Base-by-base conservation (phyloP, 192 early-diverging fungal species). In the Podila horticola region DNA sequence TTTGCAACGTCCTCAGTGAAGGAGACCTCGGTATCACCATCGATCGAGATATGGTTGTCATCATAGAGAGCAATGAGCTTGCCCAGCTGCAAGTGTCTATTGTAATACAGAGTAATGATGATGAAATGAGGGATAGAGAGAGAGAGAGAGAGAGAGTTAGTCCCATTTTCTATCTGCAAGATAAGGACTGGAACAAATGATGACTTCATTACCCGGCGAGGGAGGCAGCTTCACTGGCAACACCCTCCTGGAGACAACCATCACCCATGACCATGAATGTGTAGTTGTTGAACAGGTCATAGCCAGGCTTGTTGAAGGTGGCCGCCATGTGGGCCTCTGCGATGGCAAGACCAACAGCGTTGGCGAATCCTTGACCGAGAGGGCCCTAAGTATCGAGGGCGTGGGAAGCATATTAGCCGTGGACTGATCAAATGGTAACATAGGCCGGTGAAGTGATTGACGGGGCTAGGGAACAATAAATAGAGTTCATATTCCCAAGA, bases 171-270 rank as follows among this genome's bases (percentile, higher is more conserved):
- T 15, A 15, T 45, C 41, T 45, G 15, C 41, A 45, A 45, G 15
- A 45, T 17, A 45, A 45, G 13, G 41, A 0, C 11, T 45, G 13
- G 41, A 45, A 9, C 8, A 45, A 15, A 45, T 45, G 15, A 15
- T 3, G 29, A 10, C 17, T 8, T 30, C 66, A 64, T n/a, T 84
- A 90, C 94, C 94, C 98, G 34, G 98, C 98, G 45, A 99, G 89
- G 28, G 96, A 96, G 61, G 87, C 88, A 29, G 98, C 94, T 84
- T 99, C 98, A 26, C 94, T 90, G 30, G 94, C 86, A 50, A 99
- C 94, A 90, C 98, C 98, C 85, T 99, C 98, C 86, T 99, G 98
- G 63, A 99, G 82, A 87, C 98, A 99, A 64, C 98, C 98, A 82
- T 99, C 98, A 69, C 98, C 98, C 33, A 89, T 71, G 68, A 99